Evolutionary conservation across 441 rosid genomes (phyloP), one percentile per base, ranked within the genome.

Genomic region (Gossypium davidsonii): DNA sequence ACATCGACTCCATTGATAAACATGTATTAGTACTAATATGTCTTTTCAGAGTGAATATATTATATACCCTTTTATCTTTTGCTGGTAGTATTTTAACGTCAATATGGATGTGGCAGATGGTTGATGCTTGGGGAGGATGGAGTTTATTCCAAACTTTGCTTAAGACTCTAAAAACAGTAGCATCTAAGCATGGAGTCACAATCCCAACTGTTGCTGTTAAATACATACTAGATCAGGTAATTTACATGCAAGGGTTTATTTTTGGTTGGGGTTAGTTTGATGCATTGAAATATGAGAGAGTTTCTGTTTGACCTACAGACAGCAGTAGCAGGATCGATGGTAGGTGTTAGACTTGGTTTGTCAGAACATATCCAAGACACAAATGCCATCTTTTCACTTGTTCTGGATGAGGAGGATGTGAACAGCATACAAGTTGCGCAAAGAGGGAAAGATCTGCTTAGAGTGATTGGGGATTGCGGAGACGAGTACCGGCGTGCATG

Each of bases 111-210:
- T 73, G 62, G 71, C 86, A 93, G 98, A 90, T 91, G 96, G 89
- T 90, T 77, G 98, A 94, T 88, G 92, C 97, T 8, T 92, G 97
- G 97, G 99, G 99, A 87, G 97, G 94, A 56, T 94, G 99, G 99
- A 71, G 82, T 80, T 89, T 78, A 34, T 94, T 94, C 82, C 99
- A 94, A 88, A 83, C 68, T 68, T 73, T 94, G 79, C 91, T 92
- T 73, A 79, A 81, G 81, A 88, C 94, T 0, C 88, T 92, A 42
- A 94, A 92, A 72, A 80, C 58, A 21, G 72, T 94, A 82, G 89
- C 96, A 46, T 42, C 88, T 55, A 94, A 92, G 80, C 99, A 94
- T 58, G 93, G 94, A 25, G 96, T 91, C 76, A 85, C 94, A 39
- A 94, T 94, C 76, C 93, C 99, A 5, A 83, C 89, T 15, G 97